Percentiles rank a stretch among this genome's conserved stretches.
Evolutionary conservation across 2,329 filamentous ascomycete genomes (phyloP).

Genomic region (Stachybotrys chartarum): DNA sequence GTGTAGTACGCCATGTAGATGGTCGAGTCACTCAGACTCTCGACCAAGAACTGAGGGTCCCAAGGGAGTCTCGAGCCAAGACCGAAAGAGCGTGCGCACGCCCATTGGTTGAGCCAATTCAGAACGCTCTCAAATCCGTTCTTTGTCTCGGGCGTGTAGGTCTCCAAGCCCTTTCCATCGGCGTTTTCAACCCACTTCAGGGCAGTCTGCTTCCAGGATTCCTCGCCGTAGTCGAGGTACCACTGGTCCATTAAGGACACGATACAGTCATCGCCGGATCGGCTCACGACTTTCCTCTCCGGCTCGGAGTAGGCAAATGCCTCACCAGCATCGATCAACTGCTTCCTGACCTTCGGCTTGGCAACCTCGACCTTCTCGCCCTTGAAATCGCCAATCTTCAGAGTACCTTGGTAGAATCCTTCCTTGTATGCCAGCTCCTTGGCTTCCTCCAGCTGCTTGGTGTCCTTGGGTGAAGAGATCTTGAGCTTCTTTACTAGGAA

Average conservation of each 20-base stretch:
- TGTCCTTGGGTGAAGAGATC: conserved; percentile 94
- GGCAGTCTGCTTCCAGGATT: conserved; percentile 73
- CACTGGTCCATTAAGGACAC: conserved; percentile 93
- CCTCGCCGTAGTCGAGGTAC: conserved; percentile 95
- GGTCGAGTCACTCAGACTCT: conserved; percentile 85
- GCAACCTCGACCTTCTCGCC: conserved; percentile 80
- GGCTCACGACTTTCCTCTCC: conserved; percentile 78
- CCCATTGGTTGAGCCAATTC: conserved; percentile 93
- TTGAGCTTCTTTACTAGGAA: conserved; percentile 86
- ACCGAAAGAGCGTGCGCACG: conserved; percentile 85
- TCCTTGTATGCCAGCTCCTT: conserved; percentile 97
- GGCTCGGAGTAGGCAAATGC: conserved; percentile 94
- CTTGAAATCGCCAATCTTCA: conserved; percentile 82
- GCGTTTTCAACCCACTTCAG: conserved; percentile 64
- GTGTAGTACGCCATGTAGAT: conserved; percentile 86
- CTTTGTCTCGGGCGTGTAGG: conserved; percentile 70
- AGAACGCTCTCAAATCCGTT: conserved; percentile 79
- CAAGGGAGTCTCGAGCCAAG: conserved; percentile 91
- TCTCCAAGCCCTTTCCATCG: conserved; percentile 64
- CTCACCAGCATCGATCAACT: conserved; percentile 67
- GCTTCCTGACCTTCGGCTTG: conserved; percentile 75
- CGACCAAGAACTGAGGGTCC: conserved; percentile 85
- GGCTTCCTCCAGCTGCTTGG: conserved; percentile 79
- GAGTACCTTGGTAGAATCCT: conserved; percentile 90
- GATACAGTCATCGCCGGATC: conserved; percentile 88